Base-by-base conservation (phyloP, 306 rosid species). In the Clitoria ternatea region DNA sequence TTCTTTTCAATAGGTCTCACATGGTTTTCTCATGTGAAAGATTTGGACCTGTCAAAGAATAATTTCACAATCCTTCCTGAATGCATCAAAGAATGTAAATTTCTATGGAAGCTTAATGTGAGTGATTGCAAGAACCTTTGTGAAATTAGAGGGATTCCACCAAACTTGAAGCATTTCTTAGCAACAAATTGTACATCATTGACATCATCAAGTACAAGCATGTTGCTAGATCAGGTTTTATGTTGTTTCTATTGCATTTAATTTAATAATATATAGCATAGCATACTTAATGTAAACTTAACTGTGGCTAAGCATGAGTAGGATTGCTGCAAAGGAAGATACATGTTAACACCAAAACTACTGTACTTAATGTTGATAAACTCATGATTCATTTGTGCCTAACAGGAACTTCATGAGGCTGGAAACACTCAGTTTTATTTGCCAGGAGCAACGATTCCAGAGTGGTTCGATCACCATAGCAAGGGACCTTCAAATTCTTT, bases 131-230 rank as follows among this genome's bases (percentile, higher is more conserved):
- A 22, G 1, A 1, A 1, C 30, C 70, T 72, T 13, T 3, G 0
- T 14, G 70, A 79, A 56, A 59, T 72, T 65, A 24, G 30, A 65
- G 75, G 29, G 2, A 23, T 72, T 65, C 74, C 62, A 0, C 62
- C 74, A 45, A 22, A 12, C 7, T 8, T 66, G 1, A 0, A 27
- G 9, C 0, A 2, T 5, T 22, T 78, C 1, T 0, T 0, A 1
- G 74, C 64, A 26, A 1, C 0, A 3, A 0, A 10, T n/a, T 72
- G 82, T 19, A 14, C 4, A 17, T 66, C 53, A 0, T 72, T 66
- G 52, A 79, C 3, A 49, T 26, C 50, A 12, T 47, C 61, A 0
- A n/a, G 67, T 14, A 61, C n/a, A 61, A 64, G 23, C 47, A 22
- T 54, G 30, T 12, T 72, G 18, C 4, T 65, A 5, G 32, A 7